phyloP scores from a whole-genome alignment of 345 rosid species.

The Eucalyptus pauciflora region DNA sequence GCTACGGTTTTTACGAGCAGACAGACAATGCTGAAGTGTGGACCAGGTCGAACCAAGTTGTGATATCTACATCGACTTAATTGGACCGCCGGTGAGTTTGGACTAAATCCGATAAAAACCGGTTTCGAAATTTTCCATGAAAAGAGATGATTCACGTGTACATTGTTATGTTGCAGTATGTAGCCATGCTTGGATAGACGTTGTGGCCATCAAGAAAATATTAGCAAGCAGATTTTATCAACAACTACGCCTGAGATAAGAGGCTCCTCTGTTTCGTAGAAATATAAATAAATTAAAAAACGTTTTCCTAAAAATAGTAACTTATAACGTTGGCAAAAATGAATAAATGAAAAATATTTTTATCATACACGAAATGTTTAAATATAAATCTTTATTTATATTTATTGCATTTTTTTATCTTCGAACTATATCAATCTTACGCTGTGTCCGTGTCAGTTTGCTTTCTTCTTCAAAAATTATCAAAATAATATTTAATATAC shows the following conservation, averaged over 20 bases:
- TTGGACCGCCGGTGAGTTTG: neutral
- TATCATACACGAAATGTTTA: rapidly evolving
- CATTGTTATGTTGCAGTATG: neutral
- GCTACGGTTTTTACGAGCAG: neutral
- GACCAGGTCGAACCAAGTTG: neutral
- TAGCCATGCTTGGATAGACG: neutral
- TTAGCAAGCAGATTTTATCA: neutral
- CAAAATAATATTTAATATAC: neutral
- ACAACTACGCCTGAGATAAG: neutral
- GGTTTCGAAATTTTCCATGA: neutral
- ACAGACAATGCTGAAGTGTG: neutral
- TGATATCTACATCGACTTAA: neutral
- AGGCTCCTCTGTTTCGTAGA: neutral
- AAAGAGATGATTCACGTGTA: neutral
- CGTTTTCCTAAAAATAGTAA: rapidly evolving
- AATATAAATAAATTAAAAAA: neutral
- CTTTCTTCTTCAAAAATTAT: neutral
- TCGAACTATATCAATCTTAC: neutral
- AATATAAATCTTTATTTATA: neutral
- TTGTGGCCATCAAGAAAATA: neutral
- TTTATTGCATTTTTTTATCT: neutral
- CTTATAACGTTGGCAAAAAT: neutral
- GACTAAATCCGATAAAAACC: neutral
- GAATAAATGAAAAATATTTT: neutral
- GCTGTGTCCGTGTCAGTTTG: neutral